Conservation (phyloP, 1,139 yeast species). For the Debaryomyces fabryi region DNA sequence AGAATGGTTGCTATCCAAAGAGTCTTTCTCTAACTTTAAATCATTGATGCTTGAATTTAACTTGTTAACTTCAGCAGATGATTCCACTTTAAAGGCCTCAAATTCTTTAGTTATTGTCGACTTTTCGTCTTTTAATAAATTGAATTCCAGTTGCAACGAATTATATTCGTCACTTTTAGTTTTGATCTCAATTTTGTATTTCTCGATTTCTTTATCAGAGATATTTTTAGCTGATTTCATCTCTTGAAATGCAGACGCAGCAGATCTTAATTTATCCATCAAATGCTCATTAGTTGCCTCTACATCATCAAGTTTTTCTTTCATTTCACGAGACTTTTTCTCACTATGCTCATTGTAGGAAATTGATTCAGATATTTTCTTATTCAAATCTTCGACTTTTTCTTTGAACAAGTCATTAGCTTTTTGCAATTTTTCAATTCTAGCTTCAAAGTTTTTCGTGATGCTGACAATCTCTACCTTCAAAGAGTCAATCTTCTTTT, state of each 20-base stretch:
- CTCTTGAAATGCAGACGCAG: conserved; percentile 48
- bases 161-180: conserved; percentile 15
- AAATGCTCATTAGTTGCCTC: conserved; percentile 40
- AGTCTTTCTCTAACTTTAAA: conserved; percentile 6
- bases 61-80: conserved; percentile 1
- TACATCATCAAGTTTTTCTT: conserved; percentile 28
- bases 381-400: conserved; percentile 27
- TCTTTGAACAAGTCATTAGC: conserved; percentile 26
- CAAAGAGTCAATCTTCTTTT: conserved; percentile 10
- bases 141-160: conserved; percentile 21
- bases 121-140: conserved; percentile 17
- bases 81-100: conserved; percentile 11
- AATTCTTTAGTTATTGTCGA: conserved; percentile 15
- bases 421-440: conserved; percentile 24
- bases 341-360: conserved; percentile 17
- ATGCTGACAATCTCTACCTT: conserved; percentile 24
- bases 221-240: conserved; percentile 30
- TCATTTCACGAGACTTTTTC: conserved; percentile 22
- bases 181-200: conserved; percentile 7
- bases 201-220: conserved; percentile 18
- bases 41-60: conserved; percentile 6
- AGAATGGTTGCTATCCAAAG: conserved; percentile 3
- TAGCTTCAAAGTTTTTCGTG: conserved; percentile 25
- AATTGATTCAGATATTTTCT: conserved; percentile 16
- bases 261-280: conserved; percentile 49